A percentile compares a stretch with the other conserved stretches of the same genome.
Conservation (phyloP, 2,329 filamentous ascomycete species). For the Ceratocystiopsis sp. region DNA sequence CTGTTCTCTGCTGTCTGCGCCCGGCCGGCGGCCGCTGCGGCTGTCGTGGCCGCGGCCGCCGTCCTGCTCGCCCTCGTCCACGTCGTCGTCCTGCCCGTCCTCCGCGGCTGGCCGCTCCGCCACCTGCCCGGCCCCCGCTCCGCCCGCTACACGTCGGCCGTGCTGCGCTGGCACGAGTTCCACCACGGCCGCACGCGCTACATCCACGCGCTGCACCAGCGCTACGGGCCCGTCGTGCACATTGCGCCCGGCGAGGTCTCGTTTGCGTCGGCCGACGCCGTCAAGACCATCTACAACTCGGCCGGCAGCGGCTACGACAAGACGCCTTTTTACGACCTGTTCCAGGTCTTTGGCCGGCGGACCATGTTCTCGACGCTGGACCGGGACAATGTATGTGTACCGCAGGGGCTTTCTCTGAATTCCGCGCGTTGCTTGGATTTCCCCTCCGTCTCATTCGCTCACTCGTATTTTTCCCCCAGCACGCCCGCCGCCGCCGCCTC, state of each 20-base stretch:
- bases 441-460: not conserved
- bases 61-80: conserved; percentile 2
- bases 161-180: conserved; percentile 40
- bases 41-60: not conserved
- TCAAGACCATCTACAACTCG: conserved; percentile 47
- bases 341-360: conserved; percentile 37
- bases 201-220: conserved; percentile 35
- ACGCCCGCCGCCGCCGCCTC: conserved; percentile 44
- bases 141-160: conserved; percentile 31
- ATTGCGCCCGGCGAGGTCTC: conserved; percentile 41
- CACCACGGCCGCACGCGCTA: conserved; percentile 33
- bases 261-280: conserved; percentile 35
- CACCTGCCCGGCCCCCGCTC: conserved; percentile 29
- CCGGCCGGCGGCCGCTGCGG: too few species aligned
- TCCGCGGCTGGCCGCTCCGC: conserved; percentile 20
- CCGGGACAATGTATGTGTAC: conserved; percentile 29
- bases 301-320: conserved; percentile 48
- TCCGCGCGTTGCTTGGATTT: not conserved
- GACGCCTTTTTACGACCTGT: conserved; percentile 46
- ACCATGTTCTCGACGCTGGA: conserved; percentile 44
- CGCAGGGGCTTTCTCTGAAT: too few species aligned
- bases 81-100: conserved; percentile 3
- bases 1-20: too few species aligned
- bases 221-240: conserved; percentile 40
- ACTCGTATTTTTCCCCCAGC: conserved; percentile 24